These are phyloP conservation scores for Ogataea allantospora DNA, from an alignment of 805 yeast genomes.

Conservation along the genomic window DNA sequence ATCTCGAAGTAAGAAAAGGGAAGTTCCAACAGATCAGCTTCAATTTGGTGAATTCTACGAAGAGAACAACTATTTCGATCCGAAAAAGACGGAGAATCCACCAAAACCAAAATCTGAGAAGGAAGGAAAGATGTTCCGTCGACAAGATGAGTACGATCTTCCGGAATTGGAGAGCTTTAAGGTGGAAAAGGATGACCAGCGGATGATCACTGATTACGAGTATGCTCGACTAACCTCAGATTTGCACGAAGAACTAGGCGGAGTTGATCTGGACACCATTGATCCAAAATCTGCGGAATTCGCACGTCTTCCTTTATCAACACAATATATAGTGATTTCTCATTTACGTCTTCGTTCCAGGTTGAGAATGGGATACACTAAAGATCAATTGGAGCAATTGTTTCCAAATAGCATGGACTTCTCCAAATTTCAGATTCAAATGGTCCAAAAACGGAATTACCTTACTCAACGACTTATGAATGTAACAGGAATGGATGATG, in stretches of 20 bases:
- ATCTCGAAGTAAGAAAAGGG: constrained; percentile 9
- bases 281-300: constrained; percentile 86
- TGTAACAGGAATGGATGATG: constrained; percentile 73
- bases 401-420: constrained; percentile 89
- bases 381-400: constrained; percentile 77
- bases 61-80: constrained; percentile 28
- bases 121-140: constrained; percentile 39
- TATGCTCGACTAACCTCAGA: constrained; percentile 58
- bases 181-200: constrained; percentile 56
- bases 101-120: constrained; percentile 15
- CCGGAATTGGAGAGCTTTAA: constrained; percentile 61
- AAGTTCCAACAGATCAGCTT: constrained; percentile 24
- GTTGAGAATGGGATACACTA: constrained; percentile 90
- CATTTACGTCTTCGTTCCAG: constrained; percentile 81
- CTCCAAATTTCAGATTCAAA: constrained; percentile 86
- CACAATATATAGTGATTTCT: constrained; percentile 85
- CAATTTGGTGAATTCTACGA: constrained; percentile 34
- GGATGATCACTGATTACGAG: constrained; percentile 75
- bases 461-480: constrained; percentile 86
- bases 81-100: constrained; percentile 2
- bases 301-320: constrained; percentile 68
- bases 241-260: constrained; percentile 60
- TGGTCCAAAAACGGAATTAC: constrained; percentile 88
- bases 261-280: constrained; percentile 64
- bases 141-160: constrained; percentile 80